Base-by-base conservation (phyloP, 345 rosid species). In the Acer yangbiense region DNA sequence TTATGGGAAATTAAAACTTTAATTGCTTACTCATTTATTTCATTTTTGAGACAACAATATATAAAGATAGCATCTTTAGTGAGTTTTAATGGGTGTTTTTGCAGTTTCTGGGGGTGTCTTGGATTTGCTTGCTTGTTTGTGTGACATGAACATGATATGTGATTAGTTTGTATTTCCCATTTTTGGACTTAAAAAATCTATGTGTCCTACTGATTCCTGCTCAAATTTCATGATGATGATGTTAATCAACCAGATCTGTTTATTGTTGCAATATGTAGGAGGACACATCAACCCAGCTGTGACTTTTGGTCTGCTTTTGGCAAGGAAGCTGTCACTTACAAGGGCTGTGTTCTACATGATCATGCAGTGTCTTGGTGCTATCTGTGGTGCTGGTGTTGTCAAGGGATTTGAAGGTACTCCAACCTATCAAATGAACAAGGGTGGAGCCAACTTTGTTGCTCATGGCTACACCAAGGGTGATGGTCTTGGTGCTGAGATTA, bases 231-330 rank as follows among this genome's bases (percentile, higher is more conserved):
- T 9, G 41, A 46, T 44, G 60, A 17, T 3, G 61, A 14, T 60
- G 64, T 46, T 48, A 32, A 20, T 12, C 64, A 18, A 64, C 65
- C 54, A 71, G 77, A 71, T 79, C 78, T 77, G 79, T 32, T 1
- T 70, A 64, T 67, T 50, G 57, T 65, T 43, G 66, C 44, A 58
- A 70, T 84, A 35, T 35, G 6, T 4, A 90, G 94, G 92, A 44
- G 95, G 95, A 57, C 93, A 91, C 62, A 91, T 91, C 72, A 90
- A 90, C 81, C 94, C 94, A 27, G 92, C 94, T 1, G 94, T 90
- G 80, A 82, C 91, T 18, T 90, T 91, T 50, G 95, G 95, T 52
- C 50, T 91, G 73, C 76, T 91, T 12, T 75, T 91, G 81, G 93
- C 89, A 14, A 86, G 90, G 89, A 91, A 91, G 89, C 85, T 91